A percentile compares a stretch with the other conserved stretches of the same genome.
Conservation (phyloP, 345 rosid genomes). For the Corymbia maculata region DNA sequence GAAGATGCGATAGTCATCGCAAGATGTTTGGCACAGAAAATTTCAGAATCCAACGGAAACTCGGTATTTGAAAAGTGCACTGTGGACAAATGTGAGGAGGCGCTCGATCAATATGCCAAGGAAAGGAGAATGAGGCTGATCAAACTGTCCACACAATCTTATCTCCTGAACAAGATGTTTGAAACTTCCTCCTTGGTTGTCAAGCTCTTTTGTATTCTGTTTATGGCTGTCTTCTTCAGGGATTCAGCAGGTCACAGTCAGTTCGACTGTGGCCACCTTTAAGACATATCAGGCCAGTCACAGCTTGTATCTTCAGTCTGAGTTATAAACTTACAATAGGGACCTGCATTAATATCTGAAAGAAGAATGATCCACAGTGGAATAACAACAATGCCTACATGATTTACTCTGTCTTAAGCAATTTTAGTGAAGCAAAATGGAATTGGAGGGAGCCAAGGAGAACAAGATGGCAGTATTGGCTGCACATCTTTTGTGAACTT, state of each 20-base stretch:
- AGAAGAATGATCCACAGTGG: background rate
- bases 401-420: background rate
- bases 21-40: slow-evolving; percentile 24
- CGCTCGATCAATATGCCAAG: slow-evolving; percentile 21
- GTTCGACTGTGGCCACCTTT: slow-evolving; percentile 1
- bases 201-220: background rate
- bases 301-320: background rate
- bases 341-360: background rate
- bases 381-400: background rate
- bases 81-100: slow-evolving; percentile 6
- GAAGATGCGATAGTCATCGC: slow-evolving; percentile 51
- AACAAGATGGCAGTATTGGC: background rate
- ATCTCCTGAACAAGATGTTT: background rate
- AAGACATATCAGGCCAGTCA: background rate
- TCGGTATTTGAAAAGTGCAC: background rate
- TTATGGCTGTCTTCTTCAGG: background rate
- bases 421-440: background rate
- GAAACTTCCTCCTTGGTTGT: background rate
- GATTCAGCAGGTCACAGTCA: background rate
- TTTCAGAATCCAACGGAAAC: background rate
- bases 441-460: background rate
- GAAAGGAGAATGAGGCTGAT: slow-evolving; percentile 34
- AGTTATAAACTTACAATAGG: background rate
- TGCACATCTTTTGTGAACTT: background rate
- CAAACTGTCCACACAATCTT: background rate